phyloP scores from a whole-genome alignment of 2,329 filamentous ascomycete genomes.

The Verticillium klebahnii region DNA sequence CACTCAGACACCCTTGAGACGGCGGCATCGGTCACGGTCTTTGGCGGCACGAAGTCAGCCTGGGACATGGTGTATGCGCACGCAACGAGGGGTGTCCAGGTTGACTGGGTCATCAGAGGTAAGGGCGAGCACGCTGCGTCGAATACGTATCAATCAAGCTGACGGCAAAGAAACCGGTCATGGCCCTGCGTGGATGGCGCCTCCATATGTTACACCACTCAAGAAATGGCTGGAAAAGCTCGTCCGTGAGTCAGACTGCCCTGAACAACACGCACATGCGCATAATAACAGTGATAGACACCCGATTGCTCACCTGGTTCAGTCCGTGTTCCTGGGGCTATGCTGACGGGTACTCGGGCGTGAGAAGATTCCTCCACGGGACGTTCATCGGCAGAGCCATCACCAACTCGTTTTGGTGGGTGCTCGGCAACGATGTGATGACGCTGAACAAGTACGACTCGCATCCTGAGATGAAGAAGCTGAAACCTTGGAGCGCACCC shows the following conservation, averaged over 20 bases:
- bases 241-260: slow-evolving; percentile 35
- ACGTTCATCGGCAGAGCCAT: slow-evolving; percentile 52
- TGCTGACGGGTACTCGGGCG: slow-evolving; percentile 52
- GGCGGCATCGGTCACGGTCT: slow-evolving; percentile 44
- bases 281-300: slow-evolving; percentile 28
- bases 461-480: slow-evolving; percentile 46
- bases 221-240: slow-evolving; percentile 66
- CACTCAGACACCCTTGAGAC: slow-evolving; percentile 33
- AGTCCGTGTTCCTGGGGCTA: slow-evolving; percentile 69
- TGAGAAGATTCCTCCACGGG: slow-evolving; percentile 52
- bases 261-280: no score
- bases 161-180: slow-evolving; percentile 36
- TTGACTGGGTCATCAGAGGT: slow-evolving; percentile 57
- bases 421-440: slow-evolving; percentile 52
- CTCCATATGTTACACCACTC: slow-evolving; percentile 61
- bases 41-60: slow-evolving; percentile 61
- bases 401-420: slow-evolving; percentile 52
- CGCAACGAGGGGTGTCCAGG: slow-evolving; percentile 47
- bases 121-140: slow-evolving; percentile 5
- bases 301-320: slow-evolving; percentile 67
- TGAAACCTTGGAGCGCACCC: slow-evolving; percentile 46
- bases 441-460: slow-evolving; percentile 48
- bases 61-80: slow-evolving; percentile 63
- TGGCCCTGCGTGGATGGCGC: slow-evolving; percentile 55
- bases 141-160: not conserved